phyloP scores from a whole-genome alignment of 2,329 filamentous ascomycete species.

The Aspergillus brasiliensis region DNA sequence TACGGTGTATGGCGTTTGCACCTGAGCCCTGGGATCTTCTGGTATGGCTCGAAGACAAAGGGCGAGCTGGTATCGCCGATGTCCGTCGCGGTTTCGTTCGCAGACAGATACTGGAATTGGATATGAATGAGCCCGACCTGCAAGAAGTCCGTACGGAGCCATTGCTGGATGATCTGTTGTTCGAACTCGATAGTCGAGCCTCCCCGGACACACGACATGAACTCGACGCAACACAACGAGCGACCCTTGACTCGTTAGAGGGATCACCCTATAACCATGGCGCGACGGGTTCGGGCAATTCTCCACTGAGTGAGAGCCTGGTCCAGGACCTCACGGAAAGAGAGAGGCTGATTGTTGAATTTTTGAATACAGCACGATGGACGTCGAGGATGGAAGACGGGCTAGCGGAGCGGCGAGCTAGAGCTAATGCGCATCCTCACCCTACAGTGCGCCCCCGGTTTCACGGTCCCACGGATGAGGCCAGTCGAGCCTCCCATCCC shows the following conservation, averaged over 20 bases:
- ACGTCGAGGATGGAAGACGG: conserved; percentile 37
- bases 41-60: conserved; percentile 88
- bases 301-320: conserved; percentile 37
- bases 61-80: conserved; percentile 51
- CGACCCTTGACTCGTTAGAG: conserved; percentile 30
- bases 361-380: conserved; percentile 45
- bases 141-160: conserved; percentile 37
- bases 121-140: conserved; percentile 35
- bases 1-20: conserved; percentile 89
- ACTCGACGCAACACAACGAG: conserved; percentile 25
- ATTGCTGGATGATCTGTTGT: conserved; percentile 28
- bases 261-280: conserved; percentile 22
- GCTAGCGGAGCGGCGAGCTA: conserved; percentile 31
- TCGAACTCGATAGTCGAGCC: conserved; percentile 26
- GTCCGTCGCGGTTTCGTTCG: conserved; percentile 49
- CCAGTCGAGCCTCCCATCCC: conserved; percentile 34
- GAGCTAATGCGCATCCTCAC: conserved; percentile 31
- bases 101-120: conserved; percentile 45
- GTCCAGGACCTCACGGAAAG: conserved; percentile 44
- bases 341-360: conserved; percentile 47
- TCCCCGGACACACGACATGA: conserved; percentile 22
- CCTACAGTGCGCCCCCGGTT: conserved; percentile 30
- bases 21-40: conserved; percentile 87
- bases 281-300: conserved; percentile 26
- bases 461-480: conserved; percentile 34